These are phyloP conservation scores for Parachaetomium inaequale DNA, from an alignment of 495 filamentous ascomycete species.

Conservation along the genomic window DNA sequence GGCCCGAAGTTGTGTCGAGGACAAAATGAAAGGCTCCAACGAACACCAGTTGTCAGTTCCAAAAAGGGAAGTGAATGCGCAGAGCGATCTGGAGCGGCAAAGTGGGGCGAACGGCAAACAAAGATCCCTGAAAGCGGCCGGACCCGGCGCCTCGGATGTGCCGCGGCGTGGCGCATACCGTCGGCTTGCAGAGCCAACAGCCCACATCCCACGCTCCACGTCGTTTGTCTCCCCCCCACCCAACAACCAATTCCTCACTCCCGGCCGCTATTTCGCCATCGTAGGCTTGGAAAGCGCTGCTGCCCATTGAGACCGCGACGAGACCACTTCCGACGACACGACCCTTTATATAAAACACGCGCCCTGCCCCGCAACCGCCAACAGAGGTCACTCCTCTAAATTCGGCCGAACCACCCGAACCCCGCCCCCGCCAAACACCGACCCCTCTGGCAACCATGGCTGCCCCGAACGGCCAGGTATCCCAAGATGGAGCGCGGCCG, in stretches of 20 bases:
- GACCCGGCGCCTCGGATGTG: neutral
- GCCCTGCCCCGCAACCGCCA: neutral
- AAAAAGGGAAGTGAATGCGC: neutral
- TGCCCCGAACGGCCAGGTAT: conserved; percentile 16
- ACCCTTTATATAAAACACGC: neutral
- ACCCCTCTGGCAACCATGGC: conserved; percentile 10
- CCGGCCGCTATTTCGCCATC: conserved; percentile 6
- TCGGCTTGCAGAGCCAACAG: conserved; percentile 20
- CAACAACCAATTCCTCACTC: neutral
- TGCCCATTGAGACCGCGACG: neutral
- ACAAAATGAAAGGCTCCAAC: too few species aligned
- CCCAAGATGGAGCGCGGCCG: conserved; percentile 11
- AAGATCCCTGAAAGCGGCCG: conserved; percentile 1
- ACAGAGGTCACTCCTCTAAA: neutral
- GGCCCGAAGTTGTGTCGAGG: too few species aligned
- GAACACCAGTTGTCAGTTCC: neutral
- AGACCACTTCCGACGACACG: neutral
- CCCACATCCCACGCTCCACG: conserved; percentile 17
- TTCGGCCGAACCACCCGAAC: neutral
- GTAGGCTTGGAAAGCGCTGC: neutral
- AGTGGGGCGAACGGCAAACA: neutral
- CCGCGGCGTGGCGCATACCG: conserved; percentile 24
- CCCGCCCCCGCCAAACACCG: neutral
- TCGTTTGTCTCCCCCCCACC: conserved; percentile 13
- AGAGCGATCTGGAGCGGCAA: neutral